phyloP scores from a whole-genome alignment of 2,329 filamentous ascomycete genomes.

The Penicillium sp. region DNA sequence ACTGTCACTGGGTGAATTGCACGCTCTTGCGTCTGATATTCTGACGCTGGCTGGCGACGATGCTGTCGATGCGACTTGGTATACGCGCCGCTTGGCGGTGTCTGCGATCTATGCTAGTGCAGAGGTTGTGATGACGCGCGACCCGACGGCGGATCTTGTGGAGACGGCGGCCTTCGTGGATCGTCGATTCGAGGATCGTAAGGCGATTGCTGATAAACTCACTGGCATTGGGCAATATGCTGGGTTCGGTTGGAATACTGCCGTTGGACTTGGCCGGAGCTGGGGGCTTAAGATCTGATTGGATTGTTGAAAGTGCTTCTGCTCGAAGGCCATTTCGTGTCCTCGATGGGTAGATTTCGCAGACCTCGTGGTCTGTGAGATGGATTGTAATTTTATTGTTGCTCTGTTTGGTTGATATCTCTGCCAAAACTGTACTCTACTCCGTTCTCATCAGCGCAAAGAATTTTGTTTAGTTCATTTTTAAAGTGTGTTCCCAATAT shows the following conservation, averaged over 20 bases:
- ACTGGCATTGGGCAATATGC: conserved; percentile 72
- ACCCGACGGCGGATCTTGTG: conserved; percentile 68
- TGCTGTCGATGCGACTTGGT: conserved; percentile 85
- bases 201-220: conserved; percentile 62
- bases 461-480: background rate
- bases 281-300: conserved; percentile 78
- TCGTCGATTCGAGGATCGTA: conserved; percentile 70
- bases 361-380: background rate
- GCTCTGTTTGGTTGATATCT: background rate
- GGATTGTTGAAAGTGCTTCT: conserved; percentile 16
- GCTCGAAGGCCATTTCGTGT: background rate
- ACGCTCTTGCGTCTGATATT: conserved; percentile 85
- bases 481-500: background rate
- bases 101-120: conserved; percentile 71
- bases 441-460: conserved; percentile 5
- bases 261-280: conserved; percentile 81
- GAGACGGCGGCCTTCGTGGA: conserved; percentile 81
- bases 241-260: conserved; percentile 76
- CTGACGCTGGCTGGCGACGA: conserved; percentile 82
- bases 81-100: conserved; percentile 68
- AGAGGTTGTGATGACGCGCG: conserved; percentile 94
- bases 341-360: background rate
- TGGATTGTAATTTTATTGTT: conserved; percentile 6
- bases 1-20: conserved; percentile 74
- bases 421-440: conserved; percentile 6